These are phyloP conservation scores for Fraxinus floribunda DNA, from an alignment of 305 asterid species.

Conservation along the genomic window DNA sequence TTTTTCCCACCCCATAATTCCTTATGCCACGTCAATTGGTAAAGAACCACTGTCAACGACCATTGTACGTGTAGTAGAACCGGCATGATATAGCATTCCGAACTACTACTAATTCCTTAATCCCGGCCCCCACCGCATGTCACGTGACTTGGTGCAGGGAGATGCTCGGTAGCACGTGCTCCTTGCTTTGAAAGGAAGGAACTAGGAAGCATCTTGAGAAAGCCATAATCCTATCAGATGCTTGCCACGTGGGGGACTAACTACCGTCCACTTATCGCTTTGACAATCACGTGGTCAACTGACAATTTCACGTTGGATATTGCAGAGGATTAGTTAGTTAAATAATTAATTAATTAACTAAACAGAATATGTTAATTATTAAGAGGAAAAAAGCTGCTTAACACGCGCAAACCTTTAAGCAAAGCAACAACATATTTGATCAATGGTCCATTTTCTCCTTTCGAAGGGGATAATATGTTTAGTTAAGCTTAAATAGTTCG, in stretches of 20 bases:
- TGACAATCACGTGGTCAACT: not conserved
- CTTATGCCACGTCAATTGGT: no score
- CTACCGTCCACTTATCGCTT: not conserved
- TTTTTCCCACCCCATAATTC: no score
- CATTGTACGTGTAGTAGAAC: no score
- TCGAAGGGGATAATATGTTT: no score
- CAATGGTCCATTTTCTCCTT: not conserved
- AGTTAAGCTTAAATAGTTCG: no score
- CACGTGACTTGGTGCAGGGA: not conserved
- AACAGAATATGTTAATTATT: no score
- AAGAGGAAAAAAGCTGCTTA: not conserved
- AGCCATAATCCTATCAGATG: not conserved
- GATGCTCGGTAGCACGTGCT: not conserved
- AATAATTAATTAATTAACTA: no score
- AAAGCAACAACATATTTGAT: not conserved
- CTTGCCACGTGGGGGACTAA: not conserved
- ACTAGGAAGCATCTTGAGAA: not conserved
- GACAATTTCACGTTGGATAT: not conserved
- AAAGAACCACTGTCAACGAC: no score
- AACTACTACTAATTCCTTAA: no score
- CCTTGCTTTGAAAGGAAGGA: not conserved
- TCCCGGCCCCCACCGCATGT: no score
- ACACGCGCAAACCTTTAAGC: not conserved
- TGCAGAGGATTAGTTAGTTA: not conserved
- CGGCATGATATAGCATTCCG: no score